Conservation (phyloP, 1,284 basidiomycete genomes). For the Neotropicomus parvogracilis region DNA sequence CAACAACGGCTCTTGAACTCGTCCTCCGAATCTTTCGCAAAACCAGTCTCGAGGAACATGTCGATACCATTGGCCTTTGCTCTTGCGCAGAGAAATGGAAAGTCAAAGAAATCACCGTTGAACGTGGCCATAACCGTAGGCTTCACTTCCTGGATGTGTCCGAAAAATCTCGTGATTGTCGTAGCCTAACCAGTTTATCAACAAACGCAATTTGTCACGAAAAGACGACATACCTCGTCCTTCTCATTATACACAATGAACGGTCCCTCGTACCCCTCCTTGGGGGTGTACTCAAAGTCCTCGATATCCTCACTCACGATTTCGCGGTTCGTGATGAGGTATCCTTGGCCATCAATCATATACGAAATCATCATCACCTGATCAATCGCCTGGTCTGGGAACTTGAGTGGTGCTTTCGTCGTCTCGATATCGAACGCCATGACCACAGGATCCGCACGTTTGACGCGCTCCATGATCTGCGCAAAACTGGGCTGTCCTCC, state of each 20-base stretch:
- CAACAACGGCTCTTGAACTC: slow-evolving; percentile 95
- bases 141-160: slow-evolving; percentile 87
- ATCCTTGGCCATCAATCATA: slow-evolving; percentile 96
- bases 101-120: slow-evolving; percentile 99
- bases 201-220: not conserved
- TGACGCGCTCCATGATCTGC: slow-evolving; percentile 81
- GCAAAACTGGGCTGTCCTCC: slow-evolving; percentile 79
- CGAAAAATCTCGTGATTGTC: slow-evolving; percentile 85
- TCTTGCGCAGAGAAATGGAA: slow-evolving; percentile 93
- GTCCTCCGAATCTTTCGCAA: slow-evolving; percentile 86
- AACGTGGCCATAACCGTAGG: slow-evolving; percentile 98
- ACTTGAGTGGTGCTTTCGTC: slow-evolving; percentile 97
- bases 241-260: slow-evolving; percentile 96
- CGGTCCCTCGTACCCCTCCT: slow-evolving; percentile 96
- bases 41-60: slow-evolving; percentile 95
- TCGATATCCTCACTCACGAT: slow-evolving; percentile 98
- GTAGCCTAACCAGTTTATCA: slow-evolving; percentile 49
- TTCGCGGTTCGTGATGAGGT: slow-evolving; percentile 95
- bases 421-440: slow-evolving; percentile 99
- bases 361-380: slow-evolving; percentile 99
- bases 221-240: slow-evolving; percentile 65
- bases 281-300: slow-evolving; percentile 98
- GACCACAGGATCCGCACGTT: slow-evolving; percentile 98
- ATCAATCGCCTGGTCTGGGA: slow-evolving; percentile 93
- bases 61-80: slow-evolving; percentile 89